Percentiles rank a stretch among this genome's conserved stretches.
Evolutionary conservation across 148 eudicot genomes (phyloP).

Genomic region (Camellia sinensis): DNA sequence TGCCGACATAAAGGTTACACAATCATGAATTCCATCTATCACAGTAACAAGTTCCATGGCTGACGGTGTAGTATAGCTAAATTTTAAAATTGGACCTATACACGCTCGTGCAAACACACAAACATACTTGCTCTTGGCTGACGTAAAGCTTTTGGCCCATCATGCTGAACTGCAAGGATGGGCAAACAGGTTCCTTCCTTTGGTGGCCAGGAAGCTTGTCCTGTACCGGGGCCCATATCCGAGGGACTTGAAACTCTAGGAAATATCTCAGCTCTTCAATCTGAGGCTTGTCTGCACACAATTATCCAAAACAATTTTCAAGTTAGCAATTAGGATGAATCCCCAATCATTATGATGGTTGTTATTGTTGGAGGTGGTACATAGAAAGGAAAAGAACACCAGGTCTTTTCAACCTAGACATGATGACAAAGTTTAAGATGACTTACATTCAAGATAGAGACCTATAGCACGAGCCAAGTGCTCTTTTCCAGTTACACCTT

Average conservation of each 20-base stretch:
- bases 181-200: conserved; percentile 95
- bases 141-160: conserved; percentile 95
- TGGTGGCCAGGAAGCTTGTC: conserved; percentile 67
- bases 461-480: conserved; percentile 68
- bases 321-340: neutral
- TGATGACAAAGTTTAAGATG: neutral
- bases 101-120: neutral
- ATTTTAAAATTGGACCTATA: neutral
- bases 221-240: conserved; percentile 81
- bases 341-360: neutral
- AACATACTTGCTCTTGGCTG: conserved; percentile 86
- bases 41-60: neutral
- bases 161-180: conserved; percentile 88
- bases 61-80: neutral
- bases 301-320: conserved; percentile 9
- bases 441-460: conserved; percentile 86
- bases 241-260: conserved; percentile 79
- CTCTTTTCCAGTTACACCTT: conserved; percentile 61
- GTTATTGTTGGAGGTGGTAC: neutral
- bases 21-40: neutral
- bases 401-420: neutral
- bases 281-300: conserved; percentile 78
- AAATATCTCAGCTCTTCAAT: conserved; percentile 91
- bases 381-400: neutral
- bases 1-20: neutral